Percentiles rank a stretch among this genome's conserved stretches.
These are phyloP conservation scores for Xanthoconium purpureum DNA, from an alignment of 768 basidiomycete species.

Conservation along the genomic window DNA sequence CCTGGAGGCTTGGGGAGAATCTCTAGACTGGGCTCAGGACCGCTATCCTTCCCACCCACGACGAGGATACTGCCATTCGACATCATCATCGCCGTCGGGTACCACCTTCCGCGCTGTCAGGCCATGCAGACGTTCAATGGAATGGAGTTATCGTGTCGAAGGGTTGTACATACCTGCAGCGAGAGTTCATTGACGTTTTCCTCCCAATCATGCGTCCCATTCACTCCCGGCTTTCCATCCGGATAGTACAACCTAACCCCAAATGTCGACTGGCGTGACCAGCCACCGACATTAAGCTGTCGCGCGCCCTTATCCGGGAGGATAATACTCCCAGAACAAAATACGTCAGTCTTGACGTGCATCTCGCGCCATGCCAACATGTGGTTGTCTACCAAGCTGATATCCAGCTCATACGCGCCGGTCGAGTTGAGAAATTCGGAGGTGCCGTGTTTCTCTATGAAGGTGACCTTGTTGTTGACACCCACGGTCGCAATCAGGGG, in stretches of 20 bases:
- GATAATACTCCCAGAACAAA: constrained; percentile 71
- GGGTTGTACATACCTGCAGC: constrained; percentile 52
- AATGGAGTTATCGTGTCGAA: no score
- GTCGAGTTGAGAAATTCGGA: constrained; percentile 61
- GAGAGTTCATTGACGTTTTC: constrained; percentile 57
- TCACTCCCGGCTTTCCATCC: constrained; percentile 62
- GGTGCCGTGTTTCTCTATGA: constrained; percentile 74
- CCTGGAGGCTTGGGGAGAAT: constrained; percentile 65
- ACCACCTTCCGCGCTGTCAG: constrained; percentile 63
- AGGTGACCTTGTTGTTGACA: constrained; percentile 77
- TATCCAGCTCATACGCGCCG: constrained; percentile 76
- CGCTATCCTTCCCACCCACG: constrained; percentile 72
- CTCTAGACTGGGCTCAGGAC: constrained; percentile 68
- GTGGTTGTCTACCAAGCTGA: constrained; percentile 47
- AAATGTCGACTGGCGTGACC: constrained; percentile 69
- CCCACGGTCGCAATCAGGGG: constrained; percentile 75
- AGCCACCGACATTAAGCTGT: constrained; percentile 34
- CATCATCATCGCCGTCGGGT: constrained; percentile 63
- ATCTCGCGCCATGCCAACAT: constrained; percentile 65
- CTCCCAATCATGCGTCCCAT: constrained; percentile 78
- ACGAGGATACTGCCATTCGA: constrained; percentile 73
- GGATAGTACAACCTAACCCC: constrained; percentile 75
- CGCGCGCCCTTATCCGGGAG: constrained; percentile 68
- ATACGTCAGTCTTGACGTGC: constrained; percentile 75
- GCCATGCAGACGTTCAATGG: neutral